These are phyloP conservation scores for Bipolaris gigantea DNA, from an alignment of 2,329 filamentous ascomycete genomes.

Conservation along the genomic window DNA sequence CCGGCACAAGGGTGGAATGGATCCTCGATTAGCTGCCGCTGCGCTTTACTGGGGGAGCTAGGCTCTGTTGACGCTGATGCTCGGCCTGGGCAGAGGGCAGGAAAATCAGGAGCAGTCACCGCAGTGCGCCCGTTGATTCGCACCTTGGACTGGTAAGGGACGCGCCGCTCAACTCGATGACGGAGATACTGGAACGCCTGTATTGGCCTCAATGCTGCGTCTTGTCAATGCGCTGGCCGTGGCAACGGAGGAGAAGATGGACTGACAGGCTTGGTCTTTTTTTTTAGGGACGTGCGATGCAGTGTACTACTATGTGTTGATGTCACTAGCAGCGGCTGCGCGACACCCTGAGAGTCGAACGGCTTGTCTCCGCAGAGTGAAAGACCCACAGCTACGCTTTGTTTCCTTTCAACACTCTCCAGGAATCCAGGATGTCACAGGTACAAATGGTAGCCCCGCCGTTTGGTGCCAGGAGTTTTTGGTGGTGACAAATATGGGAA, in stretches of 20 bases:
- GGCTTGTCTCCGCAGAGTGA: conserved; percentile 33
- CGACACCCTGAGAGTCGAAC: conserved; percentile 34
- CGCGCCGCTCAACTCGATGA: conserved; percentile 16
- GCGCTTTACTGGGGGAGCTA: conserved; percentile 31
- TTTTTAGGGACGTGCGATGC: conserved; percentile 13
- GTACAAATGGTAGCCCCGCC: conserved; percentile 27
- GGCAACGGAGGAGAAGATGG: conserved; percentile 5
- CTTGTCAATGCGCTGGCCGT: conserved; percentile 17
- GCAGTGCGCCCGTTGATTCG: conserved; percentile 38
- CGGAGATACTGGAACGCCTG: conserved; percentile 17
- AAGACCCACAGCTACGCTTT: conserved; percentile 37
- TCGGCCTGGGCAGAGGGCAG: conserved; percentile 20
- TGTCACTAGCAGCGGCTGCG: conserved; percentile 34
- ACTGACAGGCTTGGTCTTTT: conserved; percentile 17
- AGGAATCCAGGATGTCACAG: conserved; percentile 39
- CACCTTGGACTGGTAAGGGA: conserved; percentile 29
- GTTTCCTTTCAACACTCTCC: conserved; percentile 44
- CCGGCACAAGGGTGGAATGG: conserved; percentile 40
- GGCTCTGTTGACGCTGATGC: conserved; percentile 32
- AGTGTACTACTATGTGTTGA: conserved; percentile 15
- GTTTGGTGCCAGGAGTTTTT: conserved; percentile 29
- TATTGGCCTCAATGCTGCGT: conserved; percentile 16
- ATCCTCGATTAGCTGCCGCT: conserved; percentile 45
- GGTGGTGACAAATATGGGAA: conserved; percentile 38
- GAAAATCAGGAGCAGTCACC: conserved; percentile 20